Evolutionary conservation across 768 basidiomycete species (phyloP).

Genomic region (Agaricus blazei): DNA sequence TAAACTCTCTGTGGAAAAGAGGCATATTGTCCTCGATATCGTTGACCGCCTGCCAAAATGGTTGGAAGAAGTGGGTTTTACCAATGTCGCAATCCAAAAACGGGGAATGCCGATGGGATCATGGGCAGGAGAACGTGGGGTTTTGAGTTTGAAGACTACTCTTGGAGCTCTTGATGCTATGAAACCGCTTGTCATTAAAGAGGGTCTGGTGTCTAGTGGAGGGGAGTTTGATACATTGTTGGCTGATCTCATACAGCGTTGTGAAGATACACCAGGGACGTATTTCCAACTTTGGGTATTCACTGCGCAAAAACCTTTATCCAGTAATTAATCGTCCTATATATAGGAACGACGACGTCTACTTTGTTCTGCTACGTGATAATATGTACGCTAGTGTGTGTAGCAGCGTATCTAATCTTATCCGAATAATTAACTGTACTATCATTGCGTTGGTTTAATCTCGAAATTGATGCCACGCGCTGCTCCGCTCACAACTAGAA

Average conservation of each 20-base stretch:
- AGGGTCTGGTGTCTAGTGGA: slow-evolving; percentile 4
- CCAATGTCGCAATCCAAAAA: neutral
- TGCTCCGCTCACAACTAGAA: too few relatives aligned
- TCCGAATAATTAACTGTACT: too few relatives aligned
- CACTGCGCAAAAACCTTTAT: neutral
- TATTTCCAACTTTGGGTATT: neutral
- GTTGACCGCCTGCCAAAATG: neutral
- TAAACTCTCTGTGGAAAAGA: neutral
- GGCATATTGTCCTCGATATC: slow-evolving; percentile 3
- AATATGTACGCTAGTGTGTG: too few relatives aligned
- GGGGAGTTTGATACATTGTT: slow-evolving; percentile 8
- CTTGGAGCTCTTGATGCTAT: neutral
- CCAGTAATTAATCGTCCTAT: too few relatives aligned
- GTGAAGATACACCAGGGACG: slow-evolving; percentile 3
- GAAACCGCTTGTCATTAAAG: slow-evolving; percentile 7
- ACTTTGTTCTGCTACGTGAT: too few relatives aligned
- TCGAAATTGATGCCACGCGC: too few relatives aligned
- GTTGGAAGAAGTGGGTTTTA: neutral
- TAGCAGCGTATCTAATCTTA: too few relatives aligned
- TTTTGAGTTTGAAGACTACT: neutral
- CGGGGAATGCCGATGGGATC: neutral
- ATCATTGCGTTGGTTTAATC: too few relatives aligned
- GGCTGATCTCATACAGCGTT: neutral
- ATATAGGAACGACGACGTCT: too few relatives aligned
- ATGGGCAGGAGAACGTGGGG: neutral